Conservation (phyloP, 1,284 basidiomycete genomes). For the Ceratobasidium sp. region DNA sequence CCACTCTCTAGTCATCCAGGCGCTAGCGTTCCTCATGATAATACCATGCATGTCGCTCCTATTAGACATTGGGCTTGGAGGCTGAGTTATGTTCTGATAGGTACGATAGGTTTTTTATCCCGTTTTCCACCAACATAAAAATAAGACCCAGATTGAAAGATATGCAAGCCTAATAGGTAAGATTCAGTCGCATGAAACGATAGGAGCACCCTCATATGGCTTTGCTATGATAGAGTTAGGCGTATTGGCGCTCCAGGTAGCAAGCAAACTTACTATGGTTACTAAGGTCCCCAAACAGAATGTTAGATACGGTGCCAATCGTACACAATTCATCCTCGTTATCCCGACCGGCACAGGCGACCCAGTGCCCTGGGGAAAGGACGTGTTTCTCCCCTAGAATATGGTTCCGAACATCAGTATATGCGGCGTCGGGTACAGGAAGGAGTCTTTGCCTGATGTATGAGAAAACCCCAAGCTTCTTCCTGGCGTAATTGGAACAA, state of each 20-base stretch:
- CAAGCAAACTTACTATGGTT: slow-evolving; percentile 44
- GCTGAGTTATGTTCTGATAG: too few relatives aligned
- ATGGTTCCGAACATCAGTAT: slow-evolving; percentile 34
- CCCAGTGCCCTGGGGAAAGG: slow-evolving; percentile 20
- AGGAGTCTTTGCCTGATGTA: slow-evolving; percentile 1
- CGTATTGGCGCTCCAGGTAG: background rate
- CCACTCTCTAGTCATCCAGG: too few relatives aligned
- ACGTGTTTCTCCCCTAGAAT: slow-evolving; percentile 34
- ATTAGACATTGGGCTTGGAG: too few relatives aligned
- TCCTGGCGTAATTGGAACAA: slow-evolving; percentile 26
- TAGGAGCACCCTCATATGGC: background rate
- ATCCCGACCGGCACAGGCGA: slow-evolving; percentile 35
- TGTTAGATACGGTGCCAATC: slow-evolving; percentile 46
- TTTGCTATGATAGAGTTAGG: background rate
- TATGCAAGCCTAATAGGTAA: background rate
- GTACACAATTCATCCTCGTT: slow-evolving; percentile 42
- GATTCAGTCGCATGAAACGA: background rate
- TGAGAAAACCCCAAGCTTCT: slow-evolving; percentile 25
- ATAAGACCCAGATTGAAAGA: background rate
- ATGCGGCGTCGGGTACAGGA: background rate
- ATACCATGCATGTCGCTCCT: too few relatives aligned
- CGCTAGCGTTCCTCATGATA: too few relatives aligned
- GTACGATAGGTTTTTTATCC: background rate
- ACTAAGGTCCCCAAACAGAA: slow-evolving; percentile 42
- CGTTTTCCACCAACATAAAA: background rate